Evolutionary conservation across 257 asterid genomes (phyloP).

Genomic region (Petunia axillaris): DNA sequence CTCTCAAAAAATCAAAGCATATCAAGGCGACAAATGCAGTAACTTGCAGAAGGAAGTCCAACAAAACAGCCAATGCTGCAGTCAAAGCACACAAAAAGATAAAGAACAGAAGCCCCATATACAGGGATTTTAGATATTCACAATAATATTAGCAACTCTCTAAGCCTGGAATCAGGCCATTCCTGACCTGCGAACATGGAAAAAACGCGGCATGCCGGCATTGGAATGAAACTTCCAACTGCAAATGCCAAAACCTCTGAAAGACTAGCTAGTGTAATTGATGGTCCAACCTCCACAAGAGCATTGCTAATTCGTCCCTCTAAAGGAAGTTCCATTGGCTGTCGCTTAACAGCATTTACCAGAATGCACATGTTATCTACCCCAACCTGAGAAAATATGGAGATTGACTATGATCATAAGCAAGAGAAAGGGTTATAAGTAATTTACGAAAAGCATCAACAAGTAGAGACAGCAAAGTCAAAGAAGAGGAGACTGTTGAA

Average conservation of each 20-base stretch:
- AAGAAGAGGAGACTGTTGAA: constrained; percentile 25
- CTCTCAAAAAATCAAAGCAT: constrained; percentile 91
- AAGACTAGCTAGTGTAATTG: constrained; percentile 92
- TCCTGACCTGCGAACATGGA: constrained; percentile 97
- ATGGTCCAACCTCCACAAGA: constrained; percentile 98
- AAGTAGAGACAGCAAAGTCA: constrained; percentile 11
- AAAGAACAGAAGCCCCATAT: constrained; percentile 10
- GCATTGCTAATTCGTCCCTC: constrained; percentile 98
- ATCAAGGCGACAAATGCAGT: constrained; percentile 98
- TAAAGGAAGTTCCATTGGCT: constrained; percentile 84
- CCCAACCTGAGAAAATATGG: constrained; percentile 71
- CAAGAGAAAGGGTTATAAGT: constrained; percentile 13
- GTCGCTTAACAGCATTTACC: constrained; percentile 97
- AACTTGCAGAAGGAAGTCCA: constrained; percentile 98
- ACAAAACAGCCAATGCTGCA: constrained; percentile 95
- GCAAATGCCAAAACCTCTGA: constrained; percentile 99
- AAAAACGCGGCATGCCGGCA: constrained; percentile 98
- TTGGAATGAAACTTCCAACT: constrained; percentile 97
- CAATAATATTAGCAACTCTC: constrained; percentile 22
- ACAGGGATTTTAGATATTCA: constrained; percentile 12
- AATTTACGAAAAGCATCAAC: constrained; percentile 14
- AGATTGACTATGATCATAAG: constrained; percentile 22
- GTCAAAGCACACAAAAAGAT: constrained; percentile 32
- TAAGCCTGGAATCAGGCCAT: constrained; percentile 11
- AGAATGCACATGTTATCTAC: constrained; percentile 99